These are phyloP conservation scores for Aspergillus sparsus DNA, from an alignment of 495 filamentous ascomycete genomes.

Conservation along the genomic window DNA sequence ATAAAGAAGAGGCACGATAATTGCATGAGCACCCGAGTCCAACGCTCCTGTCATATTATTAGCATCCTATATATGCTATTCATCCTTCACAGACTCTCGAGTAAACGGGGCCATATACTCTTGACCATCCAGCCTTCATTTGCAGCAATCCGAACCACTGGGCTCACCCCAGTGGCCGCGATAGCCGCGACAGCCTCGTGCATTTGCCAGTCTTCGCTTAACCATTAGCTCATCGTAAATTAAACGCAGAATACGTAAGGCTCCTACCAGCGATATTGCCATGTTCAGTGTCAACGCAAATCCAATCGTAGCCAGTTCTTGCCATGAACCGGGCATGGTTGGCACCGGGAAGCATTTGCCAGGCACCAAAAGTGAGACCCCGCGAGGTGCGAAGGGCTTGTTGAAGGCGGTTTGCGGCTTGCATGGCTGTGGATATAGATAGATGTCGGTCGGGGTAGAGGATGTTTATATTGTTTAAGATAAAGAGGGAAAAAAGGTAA, in stretches of 20 bases:
- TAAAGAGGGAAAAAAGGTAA: too few relatives aligned
- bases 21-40: conserved; percentile 55
- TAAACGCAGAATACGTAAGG: too few relatives aligned
- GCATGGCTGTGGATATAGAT: conserved; percentile 35
- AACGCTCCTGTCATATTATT: conserved; percentile 39
- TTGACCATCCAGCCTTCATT: conserved; percentile 71
- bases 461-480: too few relatives aligned
- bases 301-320: conserved; percentile 69
- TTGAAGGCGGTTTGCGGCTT: conserved; percentile 63
- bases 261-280: conserved; percentile 74
- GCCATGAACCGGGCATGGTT: conserved; percentile 71
- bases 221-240: too few relatives aligned
- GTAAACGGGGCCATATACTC: conserved; percentile 30
- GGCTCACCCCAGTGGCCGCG: conserved; percentile 64
- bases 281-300: conserved; percentile 76
- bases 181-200: conserved; percentile 77
- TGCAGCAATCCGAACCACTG: conserved; percentile 66
- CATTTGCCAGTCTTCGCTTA: conserved; percentile 45
- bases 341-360: conserved; percentile 75
- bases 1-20: conserved; percentile 66
- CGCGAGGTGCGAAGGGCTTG: conserved; percentile 51
- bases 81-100: too few relatives aligned
- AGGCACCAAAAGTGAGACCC: conserved; percentile 61
- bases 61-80: too few relatives aligned
- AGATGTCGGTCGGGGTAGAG: too few relatives aligned